These are phyloP conservation scores for Candida cerambycidarum DNA, from an alignment of 805 yeast species.

Conservation along the genomic window DNA sequence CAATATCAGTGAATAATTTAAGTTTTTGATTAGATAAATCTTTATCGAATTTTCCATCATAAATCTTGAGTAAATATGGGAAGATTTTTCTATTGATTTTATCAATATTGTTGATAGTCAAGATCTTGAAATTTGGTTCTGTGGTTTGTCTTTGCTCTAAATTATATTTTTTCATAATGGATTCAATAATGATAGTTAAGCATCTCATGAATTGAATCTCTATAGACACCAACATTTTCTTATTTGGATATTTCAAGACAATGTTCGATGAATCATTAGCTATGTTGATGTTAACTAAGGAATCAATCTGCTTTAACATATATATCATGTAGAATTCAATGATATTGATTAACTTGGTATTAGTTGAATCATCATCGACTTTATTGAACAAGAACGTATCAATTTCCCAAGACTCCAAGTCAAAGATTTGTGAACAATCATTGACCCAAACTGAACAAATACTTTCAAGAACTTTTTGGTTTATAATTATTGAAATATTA, in stretches of 20 bases:
- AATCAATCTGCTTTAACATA: slow-evolving; percentile 29
- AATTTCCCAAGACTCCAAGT: slow-evolving; percentile 42
- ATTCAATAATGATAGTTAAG: slow-evolving; percentile 39
- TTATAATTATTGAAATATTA: slow-evolving; percentile 29
- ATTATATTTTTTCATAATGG: slow-evolving; percentile 39
- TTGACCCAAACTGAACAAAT: slow-evolving; percentile 45
- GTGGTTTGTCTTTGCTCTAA: slow-evolving; percentile 21
- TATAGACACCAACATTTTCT: slow-evolving; percentile 38
- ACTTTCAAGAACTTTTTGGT: slow-evolving; percentile 42
- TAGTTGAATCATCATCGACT: slow-evolving; percentile 19
- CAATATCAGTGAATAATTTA: slow-evolving; percentile 42
- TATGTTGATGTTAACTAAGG: slow-evolving; percentile 22
- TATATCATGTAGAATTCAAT: slow-evolving; percentile 37
- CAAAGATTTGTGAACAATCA: slow-evolving; percentile 45
- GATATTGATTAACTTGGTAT: slow-evolving; percentile 35
- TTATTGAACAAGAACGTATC: slow-evolving; percentile 15
- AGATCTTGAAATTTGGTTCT: slow-evolving; percentile 31
- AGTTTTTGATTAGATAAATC: slow-evolving; percentile 36
- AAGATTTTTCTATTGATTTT: slow-evolving; percentile 30
- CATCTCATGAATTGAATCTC: slow-evolving; percentile 48
- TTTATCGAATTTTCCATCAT: slow-evolving; percentile 36
- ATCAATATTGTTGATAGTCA: slow-evolving; percentile 46
- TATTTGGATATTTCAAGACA: slow-evolving; percentile 38
- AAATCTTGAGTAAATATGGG: slow-evolving; percentile 31
- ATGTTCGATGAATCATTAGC: slow-evolving; percentile 24